Percentiles rank a stretch among this genome's conserved stretches.
Evolutionary conservation across 768 basidiomycete genomes (phyloP).

Genomic region (Suillus paluster): DNA sequence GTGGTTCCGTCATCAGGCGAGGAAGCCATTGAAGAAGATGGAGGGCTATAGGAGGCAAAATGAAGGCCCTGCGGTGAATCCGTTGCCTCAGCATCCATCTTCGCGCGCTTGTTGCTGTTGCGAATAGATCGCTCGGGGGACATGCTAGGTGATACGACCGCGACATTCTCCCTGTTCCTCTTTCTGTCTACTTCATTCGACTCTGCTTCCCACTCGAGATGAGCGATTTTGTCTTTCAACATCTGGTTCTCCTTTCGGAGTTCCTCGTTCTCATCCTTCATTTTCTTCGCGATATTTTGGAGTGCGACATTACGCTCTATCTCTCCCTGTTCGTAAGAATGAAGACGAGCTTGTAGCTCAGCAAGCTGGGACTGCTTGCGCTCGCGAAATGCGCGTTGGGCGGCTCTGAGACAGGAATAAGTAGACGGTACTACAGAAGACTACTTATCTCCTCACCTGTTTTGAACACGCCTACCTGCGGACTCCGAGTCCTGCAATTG

Average conservation of each 20-base stretch:
- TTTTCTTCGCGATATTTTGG: conserved; percentile 79
- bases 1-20: conserved; percentile 48
- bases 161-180: conserved; percentile 59
- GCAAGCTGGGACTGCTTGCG: conserved; percentile 88
- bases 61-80: conserved; percentile 23
- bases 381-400: conserved; percentile 89
- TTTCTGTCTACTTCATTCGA: conserved; percentile 52
- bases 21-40: conserved; percentile 55
- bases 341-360: conserved; percentile 84
- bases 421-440: conserved; percentile 2
- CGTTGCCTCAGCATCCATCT: conserved; percentile 28
- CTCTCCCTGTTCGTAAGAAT: conserved; percentile 89
- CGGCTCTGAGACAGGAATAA: conserved; percentile 56
- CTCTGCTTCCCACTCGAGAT: conserved; percentile 44
- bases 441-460: conserved; percentile 51
- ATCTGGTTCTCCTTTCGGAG: conserved; percentile 68
- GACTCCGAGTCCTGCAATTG: conserved; percentile 45
- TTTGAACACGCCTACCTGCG: conserved; percentile 76
- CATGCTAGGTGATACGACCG: conserved; percentile 33
- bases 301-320: conserved; percentile 85
- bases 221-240: conserved; percentile 56
- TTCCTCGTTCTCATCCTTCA: conserved; percentile 85
- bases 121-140: conserved; percentile 28
- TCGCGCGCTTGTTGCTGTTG: conserved; percentile 40
- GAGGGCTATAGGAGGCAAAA: conserved; percentile 32